Evolutionary conservation across 345 rosid genomes (phyloP).

Genomic region (Fremontodendron californicum): DNA sequence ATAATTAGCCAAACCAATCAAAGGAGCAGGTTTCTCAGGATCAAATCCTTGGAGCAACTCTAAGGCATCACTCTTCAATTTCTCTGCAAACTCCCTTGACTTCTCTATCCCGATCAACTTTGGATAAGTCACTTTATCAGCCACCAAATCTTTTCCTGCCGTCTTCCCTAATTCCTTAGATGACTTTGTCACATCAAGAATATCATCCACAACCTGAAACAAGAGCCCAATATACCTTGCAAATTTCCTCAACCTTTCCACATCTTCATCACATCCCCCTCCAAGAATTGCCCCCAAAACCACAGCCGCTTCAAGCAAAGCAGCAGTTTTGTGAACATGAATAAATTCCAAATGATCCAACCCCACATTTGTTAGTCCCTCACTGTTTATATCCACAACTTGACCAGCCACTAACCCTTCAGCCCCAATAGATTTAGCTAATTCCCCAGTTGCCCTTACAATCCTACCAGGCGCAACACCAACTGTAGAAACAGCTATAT

Average conservation of each 20-base stretch:
- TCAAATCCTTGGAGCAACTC: constrained; percentile 61
- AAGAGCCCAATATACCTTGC: constrained; percentile 74
- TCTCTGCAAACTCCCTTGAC: constrained; percentile 62
- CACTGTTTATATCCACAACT: constrained; percentile 70
- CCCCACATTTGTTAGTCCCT: constrained; percentile 51
- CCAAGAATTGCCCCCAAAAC: constrained; percentile 83
- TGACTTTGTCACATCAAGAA: constrained; percentile 82
- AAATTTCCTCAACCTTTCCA: constrained; percentile 71
- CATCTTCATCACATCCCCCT: constrained; percentile 60
- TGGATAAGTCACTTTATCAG: constrained; percentile 79
- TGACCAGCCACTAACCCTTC: constrained; percentile 89
- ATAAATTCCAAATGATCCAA: constrained; percentile 73
- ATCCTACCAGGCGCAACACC: constrained; percentile 49
- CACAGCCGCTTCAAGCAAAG: constrained; percentile 69
- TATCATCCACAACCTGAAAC: constrained; percentile 95
- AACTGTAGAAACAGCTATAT: constrained; percentile 50
- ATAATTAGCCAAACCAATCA: constrained; percentile 82
- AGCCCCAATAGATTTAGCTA: constrained; percentile 59
- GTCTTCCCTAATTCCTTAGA: constrained; percentile 85
- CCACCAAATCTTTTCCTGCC: constrained; percentile 89
- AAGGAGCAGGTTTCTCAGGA: constrained; percentile 64
- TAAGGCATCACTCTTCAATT: constrained; percentile 62
- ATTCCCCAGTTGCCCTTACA: constrained; percentile 59
- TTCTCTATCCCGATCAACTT: constrained; percentile 77
- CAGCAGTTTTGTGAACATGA: constrained; percentile 86